A percentile compares a stretch with the other conserved stretches of the same genome.
phyloP scores from a whole-genome alignment of 2,329 filamentous ascomycete species.

The Cordyceps javanica region DNA sequence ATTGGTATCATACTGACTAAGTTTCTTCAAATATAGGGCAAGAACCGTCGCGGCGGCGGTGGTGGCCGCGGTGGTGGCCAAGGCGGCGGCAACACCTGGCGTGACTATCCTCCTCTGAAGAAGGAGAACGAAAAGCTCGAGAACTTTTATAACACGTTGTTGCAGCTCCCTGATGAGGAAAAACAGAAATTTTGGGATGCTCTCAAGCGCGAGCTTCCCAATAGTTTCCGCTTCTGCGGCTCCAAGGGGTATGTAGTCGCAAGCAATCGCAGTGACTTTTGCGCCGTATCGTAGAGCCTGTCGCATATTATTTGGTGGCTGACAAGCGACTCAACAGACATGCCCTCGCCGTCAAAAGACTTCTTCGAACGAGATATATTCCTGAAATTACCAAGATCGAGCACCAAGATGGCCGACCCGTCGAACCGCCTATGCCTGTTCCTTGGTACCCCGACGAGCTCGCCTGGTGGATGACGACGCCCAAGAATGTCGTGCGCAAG shows the following conservation, averaged over 20 bases:
- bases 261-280: neutral
- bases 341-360: conserved; percentile 84
- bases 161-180: conserved; percentile 73
- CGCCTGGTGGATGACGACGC: conserved; percentile 96
- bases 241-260: conserved; percentile 65
- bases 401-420: conserved; percentile 71
- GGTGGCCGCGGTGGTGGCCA: conserved; percentile 26
- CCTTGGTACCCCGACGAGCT: conserved; percentile 92
- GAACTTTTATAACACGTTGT: conserved; percentile 74
- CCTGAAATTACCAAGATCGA: conserved; percentile 83
- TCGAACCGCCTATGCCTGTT: conserved; percentile 76
- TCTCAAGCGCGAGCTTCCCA: conserved; percentile 79
- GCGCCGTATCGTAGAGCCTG: neutral
- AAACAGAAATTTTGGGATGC: conserved; percentile 76
- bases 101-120: conserved; percentile 41
- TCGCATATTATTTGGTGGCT: neutral
- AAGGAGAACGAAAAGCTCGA: conserved; percentile 84
- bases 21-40: conserved; percentile 18
- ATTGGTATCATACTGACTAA: neutral
- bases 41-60: conserved; percentile 32
- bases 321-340: conserved; percentile 48
- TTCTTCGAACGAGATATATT: conserved; percentile 82
- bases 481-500: conserved; percentile 90
- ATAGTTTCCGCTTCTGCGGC: conserved; percentile 95
- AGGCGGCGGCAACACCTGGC: conserved; percentile 22